Base-by-base conservation (phyloP, 2,329 filamentous ascomycete genomes). In the Pseudocercospora musae region DNA sequence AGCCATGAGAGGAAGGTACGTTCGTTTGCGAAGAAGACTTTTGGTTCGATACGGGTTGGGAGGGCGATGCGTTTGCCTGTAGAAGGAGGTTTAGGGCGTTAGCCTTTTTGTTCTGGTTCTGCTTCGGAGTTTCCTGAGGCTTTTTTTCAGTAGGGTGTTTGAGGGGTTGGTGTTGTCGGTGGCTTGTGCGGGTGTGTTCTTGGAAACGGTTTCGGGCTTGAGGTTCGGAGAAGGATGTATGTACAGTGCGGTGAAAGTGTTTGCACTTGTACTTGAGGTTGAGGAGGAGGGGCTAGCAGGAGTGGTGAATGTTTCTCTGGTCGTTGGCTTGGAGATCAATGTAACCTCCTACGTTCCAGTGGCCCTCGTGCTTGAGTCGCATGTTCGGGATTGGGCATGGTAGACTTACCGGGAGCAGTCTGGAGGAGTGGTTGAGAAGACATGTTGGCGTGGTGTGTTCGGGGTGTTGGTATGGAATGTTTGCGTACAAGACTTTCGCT, bases 11-110 rank as follows among this genome's bases (percentile, higher is more conserved):
- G 88, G 78, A 99, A 99, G 67, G 95, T 99, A 67, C 95, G 92
- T 82, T 99, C 95, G 84, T 99, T 99, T 80, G 95, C 95, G 84
- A 99, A 99, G 87, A 98, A 99, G 83, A 99, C 95, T 81, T 99
- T 99, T 73, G 95, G 95, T 80, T 99, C 95, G 79, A 99, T 94
- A 70, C 95, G 92, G 64, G 94, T 97, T 62, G 95, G 95, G 68
- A 99, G 91, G 73, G 95, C 94, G 77, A 99, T 98, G 76, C 94
- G 92, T 83, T 99, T 99, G 85, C 94, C 94, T 96, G 50, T 29
- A 1, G 11, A n/a, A 27, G 25, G n/a, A 15, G 49, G 25, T 10
- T 8, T 15, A 25, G 23, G 13, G 23, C 1, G 27, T 33, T 20
- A 40, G 29, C 21, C 6, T 25, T 25, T 13, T 11, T 33, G 8